These are phyloP conservation scores for Aspergillus nomiae DNA, from an alignment of 2,329 filamentous ascomycete genomes.

Conservation along the genomic window DNA sequence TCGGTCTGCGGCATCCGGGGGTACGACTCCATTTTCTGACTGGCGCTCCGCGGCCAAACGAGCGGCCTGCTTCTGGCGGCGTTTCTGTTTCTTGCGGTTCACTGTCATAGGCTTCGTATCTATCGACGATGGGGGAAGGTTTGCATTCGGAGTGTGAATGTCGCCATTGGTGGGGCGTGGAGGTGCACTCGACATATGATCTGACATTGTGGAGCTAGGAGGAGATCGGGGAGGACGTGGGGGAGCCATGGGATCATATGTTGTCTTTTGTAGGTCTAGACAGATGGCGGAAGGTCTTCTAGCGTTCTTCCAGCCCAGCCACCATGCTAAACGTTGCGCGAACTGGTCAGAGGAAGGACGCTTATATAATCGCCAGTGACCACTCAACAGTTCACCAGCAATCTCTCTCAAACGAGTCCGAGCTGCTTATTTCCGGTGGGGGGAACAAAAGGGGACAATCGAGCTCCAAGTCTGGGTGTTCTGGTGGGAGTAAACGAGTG, in stretches of 20 bases:
- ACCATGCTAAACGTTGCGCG: constrained; percentile 18
- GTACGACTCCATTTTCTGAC: constrained; percentile 31
- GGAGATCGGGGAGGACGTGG: constrained; percentile 26
- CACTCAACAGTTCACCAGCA: constrained; percentile 7
- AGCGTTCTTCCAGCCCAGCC: constrained; percentile 15
- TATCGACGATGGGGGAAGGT: constrained; percentile 10
- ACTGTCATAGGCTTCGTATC: constrained; percentile 53
- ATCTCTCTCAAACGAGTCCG: not conserved
- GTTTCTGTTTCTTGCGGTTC: constrained; percentile 95
- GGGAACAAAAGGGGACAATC: not conserved
- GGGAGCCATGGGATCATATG: constrained; percentile 17
- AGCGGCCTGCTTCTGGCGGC: constrained; percentile 79
- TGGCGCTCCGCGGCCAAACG: constrained; percentile 63
- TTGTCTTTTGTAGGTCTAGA: constrained; percentile 9
- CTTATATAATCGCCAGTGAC: constrained; percentile 9
- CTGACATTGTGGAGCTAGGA: constrained; percentile 31
- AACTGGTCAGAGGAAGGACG: constrained; percentile 14
- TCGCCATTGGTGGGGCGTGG: constrained; percentile 34
- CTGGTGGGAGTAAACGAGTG: constrained; percentile 2
- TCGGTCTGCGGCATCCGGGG: constrained; percentile 31
- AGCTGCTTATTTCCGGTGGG: not conserved
- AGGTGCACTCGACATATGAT: constrained; percentile 27
- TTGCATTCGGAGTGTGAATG: constrained; percentile 22
- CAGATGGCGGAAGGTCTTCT: constrained; percentile 9
- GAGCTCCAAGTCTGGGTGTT: not conserved